A percentile compares a stretch with the other conserved stretches of the same genome.
These are phyloP conservation scores for Garcia nutans DNA, from an alignment of 345 rosid genomes.

Conservation along the genomic window DNA sequence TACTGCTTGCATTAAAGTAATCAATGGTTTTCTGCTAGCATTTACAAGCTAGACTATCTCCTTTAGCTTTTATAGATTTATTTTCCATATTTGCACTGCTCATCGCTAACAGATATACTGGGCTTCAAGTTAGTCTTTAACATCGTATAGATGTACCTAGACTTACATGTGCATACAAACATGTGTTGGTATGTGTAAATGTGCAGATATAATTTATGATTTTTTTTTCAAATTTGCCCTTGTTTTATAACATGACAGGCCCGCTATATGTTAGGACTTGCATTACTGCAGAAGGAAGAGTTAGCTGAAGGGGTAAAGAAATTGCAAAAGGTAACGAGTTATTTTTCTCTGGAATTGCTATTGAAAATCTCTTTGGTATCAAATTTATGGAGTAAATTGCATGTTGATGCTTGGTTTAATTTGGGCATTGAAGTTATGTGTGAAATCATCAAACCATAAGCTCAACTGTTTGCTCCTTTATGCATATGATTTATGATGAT, in stretches of 20 bases:
- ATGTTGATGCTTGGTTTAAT: not conserved
- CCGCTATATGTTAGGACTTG: slow-evolving; percentile 83
- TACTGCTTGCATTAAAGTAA: not conserved
- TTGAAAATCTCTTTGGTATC: not conserved
- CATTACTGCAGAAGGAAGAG: slow-evolving; percentile 54
- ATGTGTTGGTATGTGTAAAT: slow-evolving; percentile 8
- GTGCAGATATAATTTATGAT: slow-evolving; percentile 6
- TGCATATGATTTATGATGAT: not conserved
- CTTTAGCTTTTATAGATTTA: too few species aligned
- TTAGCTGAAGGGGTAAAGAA: slow-evolving; percentile 60
- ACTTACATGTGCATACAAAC: not conserved
- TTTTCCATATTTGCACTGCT: not conserved
- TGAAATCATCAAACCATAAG: not conserved
- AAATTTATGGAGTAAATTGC: not conserved
- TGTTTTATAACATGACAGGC: slow-evolving; percentile 47
- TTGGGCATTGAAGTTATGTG: not conserved
- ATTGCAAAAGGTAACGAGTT: slow-evolving; percentile 59
- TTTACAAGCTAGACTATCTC: too few species aligned
- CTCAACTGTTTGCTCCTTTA: not conserved
- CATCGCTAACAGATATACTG: not conserved
- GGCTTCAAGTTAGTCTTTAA: not conserved
- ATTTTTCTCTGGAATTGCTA: not conserved
- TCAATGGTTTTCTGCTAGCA: not conserved
- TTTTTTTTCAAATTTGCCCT: not conserved
- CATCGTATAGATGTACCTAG: not conserved